Base-by-base conservation (phyloP, 2,329 filamentous ascomycete genomes). In the Rhinocladiella mackenziei region DNA sequence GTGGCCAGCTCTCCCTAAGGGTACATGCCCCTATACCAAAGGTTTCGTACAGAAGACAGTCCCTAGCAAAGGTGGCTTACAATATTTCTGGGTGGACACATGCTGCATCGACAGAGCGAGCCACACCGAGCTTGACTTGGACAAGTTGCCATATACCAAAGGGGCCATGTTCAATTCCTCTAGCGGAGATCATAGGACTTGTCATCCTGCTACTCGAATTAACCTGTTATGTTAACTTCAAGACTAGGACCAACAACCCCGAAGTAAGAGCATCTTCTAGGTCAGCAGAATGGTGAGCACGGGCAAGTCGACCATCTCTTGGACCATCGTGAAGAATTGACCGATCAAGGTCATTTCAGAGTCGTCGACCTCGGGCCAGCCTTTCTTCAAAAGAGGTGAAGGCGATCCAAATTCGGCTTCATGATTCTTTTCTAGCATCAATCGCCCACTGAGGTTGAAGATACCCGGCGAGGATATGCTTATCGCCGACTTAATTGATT, bases 401-500 rank as follows among this genome's bases (percentile, higher is more conserved):
- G 57, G 53, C 3, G 65, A 71, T 46, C 60, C 65, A 20, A 61
- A 63, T 1, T 60, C 58, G 29, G 59, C 62, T 2, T 50, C 51
- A 3, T 60, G 56, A 34, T 59, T 74, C 25, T 62, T 74, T 11
- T 57, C 66, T 0, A 73, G 68, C 0, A 55, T 75, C 18, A 61
- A 65, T 5, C 42, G 47, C 5, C 58, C 71, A 28, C 53, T 73
- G 2, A 51, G 57, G 1, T 23, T 14, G 0, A 52, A 43, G 8
- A 42, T 64, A 10, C 63, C 65, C n/a, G 26, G 41, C 2, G 28
- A 70, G 1, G 57, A 23, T 4, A 6, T 41, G 26, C 28, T 22
- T 8, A 20, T 61, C 2, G 26, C 29, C 23, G 43, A 55, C 13
- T 50, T 50, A 14, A 39, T 64, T 43, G 22, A 55, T 5, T 10